Conservation (phyloP, 2,329 filamentous ascomycete species). For the Colletotrichum sp. region DNA sequence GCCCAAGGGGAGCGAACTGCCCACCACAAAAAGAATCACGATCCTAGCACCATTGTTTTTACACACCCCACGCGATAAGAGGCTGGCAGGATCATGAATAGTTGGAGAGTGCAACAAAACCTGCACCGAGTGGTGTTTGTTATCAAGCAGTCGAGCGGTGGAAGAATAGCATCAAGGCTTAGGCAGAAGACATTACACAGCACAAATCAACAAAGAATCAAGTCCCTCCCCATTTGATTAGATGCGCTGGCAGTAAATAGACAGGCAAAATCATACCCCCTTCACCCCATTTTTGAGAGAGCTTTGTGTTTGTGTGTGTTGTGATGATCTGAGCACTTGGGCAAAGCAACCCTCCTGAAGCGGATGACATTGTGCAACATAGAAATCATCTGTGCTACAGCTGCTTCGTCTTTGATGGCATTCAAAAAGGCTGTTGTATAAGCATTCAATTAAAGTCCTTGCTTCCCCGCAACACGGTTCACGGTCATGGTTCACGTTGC, state of each 20-base stretch:
- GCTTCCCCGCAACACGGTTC: constrained; percentile 20
- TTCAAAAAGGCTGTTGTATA: not conserved
- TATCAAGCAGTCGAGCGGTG: constrained; percentile 5
- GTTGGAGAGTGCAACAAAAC: constrained; percentile 20
- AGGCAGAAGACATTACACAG: constrained; percentile 21
- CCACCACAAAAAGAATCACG: constrained; percentile 4
- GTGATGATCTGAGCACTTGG: not conserved
- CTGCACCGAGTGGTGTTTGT: constrained; percentile 21
- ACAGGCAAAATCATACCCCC: constrained; percentile 8
- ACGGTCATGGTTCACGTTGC: not conserved
- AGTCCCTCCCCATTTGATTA: constrained; percentile 10
- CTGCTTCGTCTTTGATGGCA: not conserved
- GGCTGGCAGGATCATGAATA: constrained; percentile 2
- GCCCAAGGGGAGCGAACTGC: not conserved
- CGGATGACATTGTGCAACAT: not conserved
- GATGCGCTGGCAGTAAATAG: constrained; percentile 3
- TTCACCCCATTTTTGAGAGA: not conserved
- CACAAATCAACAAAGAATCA: constrained; percentile 11
- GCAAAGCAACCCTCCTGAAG: not conserved
- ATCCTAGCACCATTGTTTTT: constrained; percentile 15
- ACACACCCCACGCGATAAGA: constrained; percentile 1
- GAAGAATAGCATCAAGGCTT: constrained; percentile 21
- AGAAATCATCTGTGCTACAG: not conserved
- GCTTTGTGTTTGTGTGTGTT: not conserved
- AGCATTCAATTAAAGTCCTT: constrained; percentile 20